Evolutionary conservation across 2,329 filamentous ascomycete genomes (phyloP).

Genomic region (Teratosphaeria zuluensis): DNA sequence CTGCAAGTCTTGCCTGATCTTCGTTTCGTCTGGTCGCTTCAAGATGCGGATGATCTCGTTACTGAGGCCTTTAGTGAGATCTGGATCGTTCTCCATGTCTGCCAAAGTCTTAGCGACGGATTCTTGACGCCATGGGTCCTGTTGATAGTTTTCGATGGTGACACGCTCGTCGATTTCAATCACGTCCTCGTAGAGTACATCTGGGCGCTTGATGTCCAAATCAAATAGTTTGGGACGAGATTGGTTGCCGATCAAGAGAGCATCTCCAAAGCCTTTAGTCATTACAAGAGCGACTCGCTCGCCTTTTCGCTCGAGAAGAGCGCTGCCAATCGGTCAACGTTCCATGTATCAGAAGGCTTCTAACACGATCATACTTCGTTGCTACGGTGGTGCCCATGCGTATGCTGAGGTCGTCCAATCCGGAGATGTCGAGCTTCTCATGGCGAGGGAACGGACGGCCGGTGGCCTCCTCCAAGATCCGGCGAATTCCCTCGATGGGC

Average conservation of each 20-base stretch:
- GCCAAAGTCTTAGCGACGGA: constrained; percentile 16
- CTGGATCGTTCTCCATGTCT: constrained; percentile 26
- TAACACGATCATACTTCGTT: constrained; percentile 36
- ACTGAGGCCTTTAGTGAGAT: constrained; percentile 58
- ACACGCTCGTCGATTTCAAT: constrained; percentile 80
- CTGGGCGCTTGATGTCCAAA: constrained; percentile 70
- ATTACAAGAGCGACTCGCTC: constrained; percentile 76
- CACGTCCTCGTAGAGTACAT: constrained; percentile 71
- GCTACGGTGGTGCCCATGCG: constrained; percentile 61
- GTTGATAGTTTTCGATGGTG: constrained; percentile 74
- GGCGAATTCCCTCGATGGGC: constrained; percentile 25
- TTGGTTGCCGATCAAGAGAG: constrained; percentile 78
- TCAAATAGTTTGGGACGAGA: constrained; percentile 81
- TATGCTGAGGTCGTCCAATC: constrained; percentile 12
- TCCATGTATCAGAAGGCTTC: not conserved
- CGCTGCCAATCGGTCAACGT: constrained; percentile 42
- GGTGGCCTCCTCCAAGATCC: constrained; percentile 19
- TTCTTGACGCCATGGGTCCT: constrained; percentile 34
- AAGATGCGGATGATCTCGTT: constrained; percentile 64
- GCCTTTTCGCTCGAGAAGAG: constrained; percentile 76
- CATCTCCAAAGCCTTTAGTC: constrained; percentile 76
- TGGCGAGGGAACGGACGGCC: constrained; percentile 13
- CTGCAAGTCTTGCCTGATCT: constrained; percentile 50
- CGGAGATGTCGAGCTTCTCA: constrained; percentile 14
- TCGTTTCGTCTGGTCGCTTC: constrained; percentile 45